A percentile compares a stretch with the other conserved stretches of the same genome.
These are phyloP conservation scores for Aspergillus brunneoviolaceus DNA, from an alignment of 2,329 filamentous ascomycete genomes.

Conservation along the genomic window DNA sequence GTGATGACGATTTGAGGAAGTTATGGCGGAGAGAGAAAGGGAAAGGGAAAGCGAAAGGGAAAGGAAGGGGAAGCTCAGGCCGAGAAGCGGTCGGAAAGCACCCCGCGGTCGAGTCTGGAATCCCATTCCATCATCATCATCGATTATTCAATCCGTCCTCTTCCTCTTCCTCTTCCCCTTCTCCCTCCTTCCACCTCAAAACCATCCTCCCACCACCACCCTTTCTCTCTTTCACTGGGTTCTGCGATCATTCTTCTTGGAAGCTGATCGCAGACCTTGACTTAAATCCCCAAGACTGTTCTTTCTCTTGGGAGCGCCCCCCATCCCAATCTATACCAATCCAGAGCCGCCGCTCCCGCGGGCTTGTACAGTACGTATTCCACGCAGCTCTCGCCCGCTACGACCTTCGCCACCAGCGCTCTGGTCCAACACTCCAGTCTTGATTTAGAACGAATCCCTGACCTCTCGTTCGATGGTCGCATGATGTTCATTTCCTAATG, in stretches of 20 bases:
- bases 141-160: not conserved
- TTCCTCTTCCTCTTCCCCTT: not conserved
- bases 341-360: not conserved
- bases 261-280: not conserved
- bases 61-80: slow-evolving; percentile 11
- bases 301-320: not conserved
- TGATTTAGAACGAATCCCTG: not conserved
- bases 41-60: not conserved
- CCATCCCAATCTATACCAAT: not conserved
- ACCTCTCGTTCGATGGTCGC: not conserved
- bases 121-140: not conserved
- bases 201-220: not conserved
- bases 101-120: slow-evolving; percentile 3
- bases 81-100: slow-evolving; percentile 19
- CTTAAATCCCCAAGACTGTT: not conserved
- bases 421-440: not conserved
- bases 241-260: not conserved
- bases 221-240: not conserved
- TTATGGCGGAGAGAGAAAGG: not conserved
- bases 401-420: not conserved
- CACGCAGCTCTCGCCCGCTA: slow-evolving; percentile 1
- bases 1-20: not conserved
- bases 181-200: not conserved
- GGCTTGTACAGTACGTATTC: not conserved
- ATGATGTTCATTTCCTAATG: slow-evolving; percentile 15